Base-by-base conservation (phyloP, 1,284 basidiomycete species). In the Papiliotrema flavescens region DNA sequence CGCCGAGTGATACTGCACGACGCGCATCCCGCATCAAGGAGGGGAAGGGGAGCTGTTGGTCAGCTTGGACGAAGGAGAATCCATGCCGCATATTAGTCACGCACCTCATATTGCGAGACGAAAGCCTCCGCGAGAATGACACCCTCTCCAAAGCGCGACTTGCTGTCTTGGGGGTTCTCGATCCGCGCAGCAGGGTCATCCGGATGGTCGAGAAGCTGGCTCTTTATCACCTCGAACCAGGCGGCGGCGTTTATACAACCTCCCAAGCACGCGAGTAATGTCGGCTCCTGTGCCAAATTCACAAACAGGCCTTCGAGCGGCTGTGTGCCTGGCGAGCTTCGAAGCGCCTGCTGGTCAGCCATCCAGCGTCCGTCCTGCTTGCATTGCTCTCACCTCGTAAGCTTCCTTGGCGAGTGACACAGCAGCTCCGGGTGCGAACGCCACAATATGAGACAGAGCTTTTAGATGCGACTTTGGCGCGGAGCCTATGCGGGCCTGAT, bases 71-170 rank as follows among this genome's bases (percentile, higher is more conserved):
- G 8, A 2, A 34, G 42, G 40, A 9, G 22, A 44, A 19, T 19
- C n/a, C 6, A 11, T 17, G 24, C 28, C 5, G 15, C 36, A n/a
- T 1, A 14, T 36, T 20, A 13, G 11, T 13, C 11, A 59, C 66
- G 20, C 40, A 74, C 71, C 20, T 69, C 47, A 53, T 69, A 76
- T 14, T 68, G 65, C 5, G 59, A 56, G 8, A 69, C 67, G 13
- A 74, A 54, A 9, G 68, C 56, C 41, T 77, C 67, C 3, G 71
- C 57, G 9, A 78, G 61, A 3, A 75, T 54, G 1, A 77, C 69
- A 5, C 74, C 66, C n/a, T 66, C 66, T 0, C 78, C 78, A 52
- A 73, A 79, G 3, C 68, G 65, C 8, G 66, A 72, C 43, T 75
- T 58, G 26, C 61, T 62, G 5, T 68, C 69, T 54, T 76, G 74